Evolutionary conservation across 2,329 filamentous ascomycete genomes (phyloP).

Genomic region (Biscogniauxia sp.): DNA sequence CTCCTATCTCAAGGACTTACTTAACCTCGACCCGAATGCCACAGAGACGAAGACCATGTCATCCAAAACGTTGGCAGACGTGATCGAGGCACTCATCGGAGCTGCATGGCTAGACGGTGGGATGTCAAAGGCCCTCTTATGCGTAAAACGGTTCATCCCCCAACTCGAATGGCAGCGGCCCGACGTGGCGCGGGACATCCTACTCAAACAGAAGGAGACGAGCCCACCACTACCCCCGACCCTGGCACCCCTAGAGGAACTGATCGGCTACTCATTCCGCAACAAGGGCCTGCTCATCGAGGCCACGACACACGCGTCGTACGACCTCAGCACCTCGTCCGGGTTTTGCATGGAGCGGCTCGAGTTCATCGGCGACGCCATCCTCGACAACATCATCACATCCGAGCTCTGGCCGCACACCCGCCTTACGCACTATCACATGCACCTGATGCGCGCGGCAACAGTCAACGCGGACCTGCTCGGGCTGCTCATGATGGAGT

Average conservation of each 20-base stretch:
- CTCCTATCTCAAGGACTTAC: constrained; percentile 50
- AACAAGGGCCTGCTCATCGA: constrained; percentile 70
- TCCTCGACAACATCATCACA: constrained; percentile 77
- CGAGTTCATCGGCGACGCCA: constrained; percentile 83
- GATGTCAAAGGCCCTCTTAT: constrained; percentile 58
- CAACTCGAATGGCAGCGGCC: constrained; percentile 55
- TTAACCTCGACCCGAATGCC: constrained; percentile 16
- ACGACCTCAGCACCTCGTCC: constrained; percentile 35
- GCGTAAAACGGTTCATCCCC: constrained; percentile 65
- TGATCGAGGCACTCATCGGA: constrained; percentile 82
- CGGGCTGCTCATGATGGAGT: constrained; percentile 70
- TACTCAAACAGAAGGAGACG: constrained; percentile 43
- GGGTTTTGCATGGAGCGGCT: constrained; percentile 64
- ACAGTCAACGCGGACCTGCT: constrained; percentile 80
- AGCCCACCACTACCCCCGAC: constrained; percentile 37
- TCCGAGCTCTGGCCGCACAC: constrained; percentile 51
- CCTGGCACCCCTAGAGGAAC: constrained; percentile 53
- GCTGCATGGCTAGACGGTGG: constrained; percentile 70
- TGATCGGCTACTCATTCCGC: constrained; percentile 71
- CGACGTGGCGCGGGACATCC: constrained; percentile 36
- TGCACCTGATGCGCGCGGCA: constrained; percentile 75
- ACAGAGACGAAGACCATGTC: constrained; percentile 32
- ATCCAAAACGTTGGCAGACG: constrained; percentile 80
- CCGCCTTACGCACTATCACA: constrained; percentile 49
- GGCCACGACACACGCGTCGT: constrained; percentile 76